Evolutionary conservation across 1,139 yeast species (phyloP).

Genomic region (Kodamaea alishanica): DNA sequence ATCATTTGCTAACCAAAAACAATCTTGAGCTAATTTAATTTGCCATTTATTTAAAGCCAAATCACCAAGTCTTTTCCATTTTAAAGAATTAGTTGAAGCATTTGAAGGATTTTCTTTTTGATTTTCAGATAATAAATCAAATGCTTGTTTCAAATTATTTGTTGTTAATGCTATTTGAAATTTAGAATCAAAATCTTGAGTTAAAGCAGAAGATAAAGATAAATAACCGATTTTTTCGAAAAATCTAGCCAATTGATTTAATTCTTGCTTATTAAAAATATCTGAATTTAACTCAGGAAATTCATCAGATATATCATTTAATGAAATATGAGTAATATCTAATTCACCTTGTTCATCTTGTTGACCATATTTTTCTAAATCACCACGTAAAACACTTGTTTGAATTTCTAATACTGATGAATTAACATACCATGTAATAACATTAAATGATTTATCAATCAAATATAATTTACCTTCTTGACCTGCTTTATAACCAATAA

Average conservation of each 20-base stretch:
- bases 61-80: slow-evolving; percentile 94
- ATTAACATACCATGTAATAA: slow-evolving; percentile 77
- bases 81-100: slow-evolving; percentile 38
- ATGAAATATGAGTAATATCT: slow-evolving; percentile 55
- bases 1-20: slow-evolving; percentile 80
- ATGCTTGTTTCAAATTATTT: slow-evolving; percentile 67
- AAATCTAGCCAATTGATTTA: slow-evolving; percentile 82
- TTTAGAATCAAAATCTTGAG: slow-evolving; percentile 82
- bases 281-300: slow-evolving; percentile 33
- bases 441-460: slow-evolving; percentile 84
- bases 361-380: slow-evolving; percentile 51
- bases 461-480: slow-evolving; percentile 87
- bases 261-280: slow-evolving; percentile 63
- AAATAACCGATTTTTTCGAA: slow-evolving; percentile 88
- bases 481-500: slow-evolving; percentile 79
- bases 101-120: slow-evolving; percentile 49
- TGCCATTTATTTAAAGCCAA: slow-evolving; percentile 76
- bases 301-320: slow-evolving; percentile 59
- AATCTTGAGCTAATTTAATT: slow-evolving; percentile 72
- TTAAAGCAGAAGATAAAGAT: slow-evolving; percentile 75
- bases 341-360: slow-evolving; percentile 43
- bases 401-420: slow-evolving; percentile 89
- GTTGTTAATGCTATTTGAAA: slow-evolving; percentile 72
- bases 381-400: slow-evolving; percentile 93
- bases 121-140: slow-evolving; percentile 57